Conservation (phyloP, 1,284 basidiomycete genomes). For the Pyrrhoderma lamaoense region DNA sequence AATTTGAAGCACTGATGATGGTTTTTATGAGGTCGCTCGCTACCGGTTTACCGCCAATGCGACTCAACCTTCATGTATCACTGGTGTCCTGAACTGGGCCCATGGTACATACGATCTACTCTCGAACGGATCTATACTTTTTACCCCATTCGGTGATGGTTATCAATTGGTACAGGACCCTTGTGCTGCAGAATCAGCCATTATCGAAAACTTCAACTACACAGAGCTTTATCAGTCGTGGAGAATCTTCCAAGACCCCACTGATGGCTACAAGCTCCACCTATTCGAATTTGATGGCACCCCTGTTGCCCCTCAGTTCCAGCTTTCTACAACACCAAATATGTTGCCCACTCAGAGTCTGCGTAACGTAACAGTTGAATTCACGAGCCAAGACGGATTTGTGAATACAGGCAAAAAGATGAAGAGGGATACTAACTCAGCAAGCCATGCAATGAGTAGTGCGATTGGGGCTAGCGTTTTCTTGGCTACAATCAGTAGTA, state of each 20-base stretch:
- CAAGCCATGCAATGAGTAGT: neutral
- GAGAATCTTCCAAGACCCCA: conserved; percentile 52
- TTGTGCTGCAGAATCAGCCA: conserved; percentile 79
- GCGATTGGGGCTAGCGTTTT: conserved; percentile 3
- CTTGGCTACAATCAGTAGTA: conserved; percentile 3
- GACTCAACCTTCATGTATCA: conserved; percentile 72
- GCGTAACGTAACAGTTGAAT: conserved; percentile 35
- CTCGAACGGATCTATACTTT: conserved; percentile 69
- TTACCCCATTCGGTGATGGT: conserved; percentile 73
- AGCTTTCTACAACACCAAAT: conserved; percentile 48
- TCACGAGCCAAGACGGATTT: conserved; percentile 15
- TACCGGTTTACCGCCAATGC: conserved; percentile 84
- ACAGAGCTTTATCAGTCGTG: conserved; percentile 51
- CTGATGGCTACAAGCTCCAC: conserved; percentile 53
- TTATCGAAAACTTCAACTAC: conserved; percentile 74
- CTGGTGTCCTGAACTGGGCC: conserved; percentile 77
- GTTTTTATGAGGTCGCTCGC: conserved; percentile 80
- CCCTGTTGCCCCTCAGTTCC: conserved; percentile 54
- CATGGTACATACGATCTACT: conserved; percentile 71
- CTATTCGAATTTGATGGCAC: conserved; percentile 59
- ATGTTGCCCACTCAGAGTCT: conserved; percentile 57
- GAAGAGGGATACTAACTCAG: conserved; percentile 2
- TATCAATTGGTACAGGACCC: conserved; percentile 89
- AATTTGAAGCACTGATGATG: conserved; percentile 39
- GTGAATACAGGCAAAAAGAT: conserved; percentile 9